Evolutionary conservation across 345 rosid species (phyloP), one percentile per base, ranked within the genome.

Genomic region (Capsella bursapastoris): DNA sequence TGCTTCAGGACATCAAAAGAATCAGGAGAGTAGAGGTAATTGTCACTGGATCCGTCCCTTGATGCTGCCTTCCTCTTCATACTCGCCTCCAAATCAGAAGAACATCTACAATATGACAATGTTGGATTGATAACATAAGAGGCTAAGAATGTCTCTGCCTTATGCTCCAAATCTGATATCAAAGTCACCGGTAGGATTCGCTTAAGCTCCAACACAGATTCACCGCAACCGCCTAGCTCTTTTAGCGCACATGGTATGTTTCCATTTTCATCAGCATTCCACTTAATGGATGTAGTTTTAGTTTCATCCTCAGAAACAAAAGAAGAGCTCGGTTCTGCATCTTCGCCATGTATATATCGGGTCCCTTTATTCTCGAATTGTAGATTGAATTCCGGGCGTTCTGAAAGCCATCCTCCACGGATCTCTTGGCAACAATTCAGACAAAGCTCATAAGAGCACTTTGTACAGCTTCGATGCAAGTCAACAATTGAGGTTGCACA

Each of bases 401-500:
- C 79, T 50, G 70, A 62, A 68, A 88, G 81, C 70, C 63, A 70
- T 29, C 88, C 86, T 71, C 66, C 76, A 44, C 90, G 96, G 66
- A 90, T 80, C 68, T 95, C 99, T 84, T 77, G 83, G 77, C 98
- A 95, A 73, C 99, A 95, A 50, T 72, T 74, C 37, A 95, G 90
- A 79, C 98, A 95, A 32, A 92, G 85, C 77, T 95, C 99, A 68
- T 82, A 89, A 25, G 84, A 73, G 71, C 99, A 92, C 3, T 83
- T 87, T 28, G 86, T 81, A 66, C 98, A 95, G 80, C 98, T 83
- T 28, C 98, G 83, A 73, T 95, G 97, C 52, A 89, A 83, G 85
- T 95, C 97, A n/a, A 84, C 80, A 58, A 92, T 95, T 12, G 99
- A 92, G 68, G 98, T 92, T 27, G 92, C 98, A 80, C 99, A 95